Percentiles rank a stretch among this genome's conserved stretches.
phyloP scores from a whole-genome alignment of 257 asterid genomes.

The Solanum phureja region DNA sequence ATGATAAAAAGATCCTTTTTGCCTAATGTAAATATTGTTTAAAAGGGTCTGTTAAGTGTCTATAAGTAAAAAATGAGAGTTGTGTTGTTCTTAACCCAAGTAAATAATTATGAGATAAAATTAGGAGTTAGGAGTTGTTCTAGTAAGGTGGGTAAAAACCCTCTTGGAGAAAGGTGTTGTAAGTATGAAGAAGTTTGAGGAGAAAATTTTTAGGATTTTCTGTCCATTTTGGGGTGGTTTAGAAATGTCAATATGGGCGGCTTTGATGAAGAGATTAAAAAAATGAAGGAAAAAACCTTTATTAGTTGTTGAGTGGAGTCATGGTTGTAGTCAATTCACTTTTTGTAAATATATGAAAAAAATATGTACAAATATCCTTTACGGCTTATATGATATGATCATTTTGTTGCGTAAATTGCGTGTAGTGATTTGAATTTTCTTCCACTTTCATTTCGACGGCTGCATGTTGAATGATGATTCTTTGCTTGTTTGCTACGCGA shows the following conservation, averaged over 20 bases:
- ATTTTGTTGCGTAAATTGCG: background rate
- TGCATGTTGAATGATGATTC: constrained; percentile 12
- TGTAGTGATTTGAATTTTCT: background rate
- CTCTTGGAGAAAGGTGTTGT: constrained; percentile 35
- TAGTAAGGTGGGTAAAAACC: constrained; percentile 16
- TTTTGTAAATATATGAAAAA: constrained; percentile 19
- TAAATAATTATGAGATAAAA: background rate
- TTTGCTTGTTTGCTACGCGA: constrained; percentile 39
- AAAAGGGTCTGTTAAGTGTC: constrained; percentile 12
- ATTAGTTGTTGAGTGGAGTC: constrained; percentile 18
- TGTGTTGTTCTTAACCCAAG: constrained; percentile 28
- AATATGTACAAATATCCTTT: background rate
- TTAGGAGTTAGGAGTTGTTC: constrained; percentile 7
- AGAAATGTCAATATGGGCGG: constrained; percentile 25
- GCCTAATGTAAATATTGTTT: constrained; percentile 43
- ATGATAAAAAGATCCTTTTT: constrained; percentile 16
- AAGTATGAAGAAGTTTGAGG: constrained; percentile 35
- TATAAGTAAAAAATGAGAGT: constrained; percentile 35
- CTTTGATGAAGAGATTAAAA: background rate
- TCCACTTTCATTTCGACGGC: background rate
- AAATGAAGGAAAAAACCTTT: background rate
- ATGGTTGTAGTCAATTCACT: constrained; percentile 15
- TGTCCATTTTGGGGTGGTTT: constrained; percentile 24
- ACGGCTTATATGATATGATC: background rate
- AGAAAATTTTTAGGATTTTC: constrained; percentile 1